Percentiles rank a stretch among this genome's conserved stretches.
These are phyloP conservation scores for Davidsoniella australis DNA, from an alignment of 2,329 filamentous ascomycete species.

Conservation along the genomic window DNA sequence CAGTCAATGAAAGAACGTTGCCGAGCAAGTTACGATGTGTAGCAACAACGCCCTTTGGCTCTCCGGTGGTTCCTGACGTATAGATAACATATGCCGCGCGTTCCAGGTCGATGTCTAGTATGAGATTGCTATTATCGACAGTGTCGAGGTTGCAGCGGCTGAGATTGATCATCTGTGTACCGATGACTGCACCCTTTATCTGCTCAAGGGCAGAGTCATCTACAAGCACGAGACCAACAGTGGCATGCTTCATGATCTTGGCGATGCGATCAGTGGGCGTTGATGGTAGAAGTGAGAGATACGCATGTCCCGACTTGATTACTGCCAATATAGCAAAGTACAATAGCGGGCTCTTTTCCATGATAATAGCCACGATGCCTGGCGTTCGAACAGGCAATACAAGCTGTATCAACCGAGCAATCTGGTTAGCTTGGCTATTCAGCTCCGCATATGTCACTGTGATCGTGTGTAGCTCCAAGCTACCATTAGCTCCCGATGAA, in stretches of 20 bases:
- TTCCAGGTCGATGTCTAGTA: slow-evolving; percentile 24
- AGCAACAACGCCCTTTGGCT: slow-evolving; percentile 63
- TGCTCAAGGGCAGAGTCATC: slow-evolving; percentile 18
- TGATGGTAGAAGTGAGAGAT: slow-evolving; percentile 62
- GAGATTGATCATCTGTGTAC: slow-evolving; percentile 20
- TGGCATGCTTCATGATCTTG: slow-evolving; percentile 45
- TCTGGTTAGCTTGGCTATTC: slow-evolving; percentile 43
- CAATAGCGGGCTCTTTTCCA: slow-evolving; percentile 58
- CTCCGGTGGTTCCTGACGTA: slow-evolving; percentile 68
- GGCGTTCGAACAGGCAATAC: background rate
- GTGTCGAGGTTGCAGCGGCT: slow-evolving; percentile 16
- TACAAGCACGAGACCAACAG: slow-evolving; percentile 28
- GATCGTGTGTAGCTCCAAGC: background rate
- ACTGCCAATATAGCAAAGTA: slow-evolving; percentile 61
- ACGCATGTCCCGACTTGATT: slow-evolving; percentile 59
- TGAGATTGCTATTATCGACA: slow-evolving; percentile 20
- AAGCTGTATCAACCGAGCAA: slow-evolving; percentile 28
- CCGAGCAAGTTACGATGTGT: slow-evolving; percentile 60
- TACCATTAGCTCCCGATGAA: slow-evolving; percentile 12
- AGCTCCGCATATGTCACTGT: slow-evolving; percentile 47
- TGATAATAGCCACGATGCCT: slow-evolving; percentile 43
- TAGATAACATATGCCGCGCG: slow-evolving; percentile 62
- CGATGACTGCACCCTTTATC: slow-evolving; percentile 9
- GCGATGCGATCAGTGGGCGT: slow-evolving; percentile 44
- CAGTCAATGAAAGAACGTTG: slow-evolving; percentile 51